Evolutionary conservation across 371 early-diverging fungal species (phyloP).

Genomic region (Mortierella sp.): DNA sequence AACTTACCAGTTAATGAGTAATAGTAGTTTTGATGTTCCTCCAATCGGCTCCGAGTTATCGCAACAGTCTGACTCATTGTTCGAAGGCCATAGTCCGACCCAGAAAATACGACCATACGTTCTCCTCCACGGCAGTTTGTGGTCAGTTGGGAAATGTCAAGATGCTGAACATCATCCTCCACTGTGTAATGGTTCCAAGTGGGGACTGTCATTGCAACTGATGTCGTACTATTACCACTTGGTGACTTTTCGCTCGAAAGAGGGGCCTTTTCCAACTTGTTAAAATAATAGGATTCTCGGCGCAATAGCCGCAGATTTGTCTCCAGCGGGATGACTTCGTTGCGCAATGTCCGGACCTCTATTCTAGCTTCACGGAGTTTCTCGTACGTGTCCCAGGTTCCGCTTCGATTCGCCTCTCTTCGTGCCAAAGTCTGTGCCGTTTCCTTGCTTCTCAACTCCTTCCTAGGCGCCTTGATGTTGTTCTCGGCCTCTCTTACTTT

Average conservation of each 20-base stretch:
- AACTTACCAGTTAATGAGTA: background rate
- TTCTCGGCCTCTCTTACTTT: background rate
- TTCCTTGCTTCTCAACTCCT: background rate
- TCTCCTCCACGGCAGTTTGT: background rate
- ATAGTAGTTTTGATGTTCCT: background rate
- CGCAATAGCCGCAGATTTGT: background rate
- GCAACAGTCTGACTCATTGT: background rate
- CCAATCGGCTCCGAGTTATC: background rate
- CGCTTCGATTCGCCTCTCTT: no score
- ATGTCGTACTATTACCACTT: background rate
- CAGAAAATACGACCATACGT: background rate
- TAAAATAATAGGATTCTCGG: background rate
- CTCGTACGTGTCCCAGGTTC: background rate
- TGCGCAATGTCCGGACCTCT: background rate
- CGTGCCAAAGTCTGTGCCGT: background rate
- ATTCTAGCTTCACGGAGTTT: background rate
- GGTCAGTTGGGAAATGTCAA: background rate
- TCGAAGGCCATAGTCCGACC: background rate
- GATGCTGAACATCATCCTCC: background rate
- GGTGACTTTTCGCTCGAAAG: background rate
- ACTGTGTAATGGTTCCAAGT: background rate
- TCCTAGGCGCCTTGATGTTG: background rate
- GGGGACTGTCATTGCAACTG: background rate
- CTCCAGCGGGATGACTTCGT: background rate
- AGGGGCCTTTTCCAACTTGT: background rate